Evolutionary conservation across 768 basidiomycete species (phyloP).

Genomic region (Boletus pseudo-olivaceus): DNA sequence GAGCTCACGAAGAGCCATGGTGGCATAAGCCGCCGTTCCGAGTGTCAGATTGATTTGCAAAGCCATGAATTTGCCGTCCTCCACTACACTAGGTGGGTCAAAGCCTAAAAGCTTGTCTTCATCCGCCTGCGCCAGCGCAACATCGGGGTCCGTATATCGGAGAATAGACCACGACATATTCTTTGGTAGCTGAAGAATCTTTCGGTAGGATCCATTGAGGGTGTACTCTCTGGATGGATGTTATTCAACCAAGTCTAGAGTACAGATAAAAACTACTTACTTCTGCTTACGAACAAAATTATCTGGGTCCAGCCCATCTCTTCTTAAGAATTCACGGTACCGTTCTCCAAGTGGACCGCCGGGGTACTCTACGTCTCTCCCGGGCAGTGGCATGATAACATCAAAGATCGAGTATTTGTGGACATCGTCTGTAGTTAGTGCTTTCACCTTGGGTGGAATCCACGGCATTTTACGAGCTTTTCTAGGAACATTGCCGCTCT

Average conservation of each 20-base stretch:
- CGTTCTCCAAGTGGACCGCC: conserved; percentile 82
- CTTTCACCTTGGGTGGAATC: conserved; percentile 68
- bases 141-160: conserved; percentile 90
- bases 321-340: conserved; percentile 74
- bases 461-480: conserved; percentile 41
- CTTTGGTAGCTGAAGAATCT: conserved; percentile 82
- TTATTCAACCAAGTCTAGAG: conserved; percentile 5
- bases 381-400: conserved; percentile 96
- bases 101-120: conserved; percentile 88
- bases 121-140: conserved; percentile 89
- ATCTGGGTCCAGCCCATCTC: conserved; percentile 88
- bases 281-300: conserved; percentile 88
- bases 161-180: conserved; percentile 79
- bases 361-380: conserved; percentile 91
- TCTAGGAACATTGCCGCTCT: conserved; percentile 14
- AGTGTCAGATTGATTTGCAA: conserved; percentile 83
- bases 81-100: conserved; percentile 60
- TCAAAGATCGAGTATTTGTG: conserved; percentile 87
- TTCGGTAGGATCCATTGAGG: conserved; percentile 89
- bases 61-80: conserved; percentile 82
- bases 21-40: conserved; percentile 92
- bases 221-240: conserved; percentile 71
- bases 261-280: conserved; percentile 40
- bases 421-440: conserved; percentile 72
- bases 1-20: conserved; percentile 94